These are phyloP conservation scores for Nigrospora oryzae DNA, from an alignment of 2,329 filamentous ascomycete genomes.

Conservation along the genomic window DNA sequence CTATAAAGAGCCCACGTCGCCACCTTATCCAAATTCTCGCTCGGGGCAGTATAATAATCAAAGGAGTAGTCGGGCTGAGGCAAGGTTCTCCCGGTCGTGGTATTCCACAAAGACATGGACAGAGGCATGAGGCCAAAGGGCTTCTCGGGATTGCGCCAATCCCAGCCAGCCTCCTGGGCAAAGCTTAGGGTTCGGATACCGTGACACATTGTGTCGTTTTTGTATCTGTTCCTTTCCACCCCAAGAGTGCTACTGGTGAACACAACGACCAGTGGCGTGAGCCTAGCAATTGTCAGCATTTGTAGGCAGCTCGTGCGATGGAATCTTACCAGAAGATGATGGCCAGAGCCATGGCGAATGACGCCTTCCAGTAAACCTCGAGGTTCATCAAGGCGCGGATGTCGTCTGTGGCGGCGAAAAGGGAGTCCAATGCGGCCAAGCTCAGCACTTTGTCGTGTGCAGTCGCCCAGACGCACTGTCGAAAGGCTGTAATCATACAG, in stretches of 20 bases:
- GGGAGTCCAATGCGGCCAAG: slow-evolving; percentile 20
- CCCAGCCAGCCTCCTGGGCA: slow-evolving; percentile 11
- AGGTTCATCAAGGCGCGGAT: slow-evolving; percentile 18
- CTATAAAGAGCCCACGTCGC: slow-evolving; percentile 17
- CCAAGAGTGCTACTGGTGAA: slow-evolving; percentile 27
- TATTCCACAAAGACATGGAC: slow-evolving; percentile 18
- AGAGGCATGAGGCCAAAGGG: too few species aligned
- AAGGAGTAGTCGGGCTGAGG: slow-evolving; percentile 11
- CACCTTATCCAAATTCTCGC: slow-evolving; percentile 14
- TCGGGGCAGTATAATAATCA: slow-evolving; percentile 21
- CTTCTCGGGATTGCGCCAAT: too few species aligned
- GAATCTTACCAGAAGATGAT: slow-evolving; percentile 20
- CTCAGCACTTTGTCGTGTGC: slow-evolving; percentile 18
- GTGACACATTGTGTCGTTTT: slow-evolving; percentile 19
- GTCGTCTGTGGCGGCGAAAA: slow-evolving; percentile 23
- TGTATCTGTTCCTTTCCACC: slow-evolving; percentile 14
- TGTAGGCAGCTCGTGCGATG: too few species aligned
- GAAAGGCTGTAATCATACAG: slow-evolving; percentile 22
- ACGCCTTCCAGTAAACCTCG: slow-evolving; percentile 21
- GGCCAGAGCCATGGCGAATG: slow-evolving; percentile 23
- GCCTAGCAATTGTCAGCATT: slow-evolving; percentile 7
- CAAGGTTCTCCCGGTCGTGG: slow-evolving; percentile 7
- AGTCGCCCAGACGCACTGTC: slow-evolving; percentile 22
- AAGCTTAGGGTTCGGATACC: slow-evolving; percentile 24
- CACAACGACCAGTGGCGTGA: slow-evolving; percentile 27